Percentiles rank a stretch among this genome's conserved stretches.
Evolutionary conservation across 2,329 filamentous ascomycete species (phyloP).

Genomic region (Xylaria sp.): DNA sequence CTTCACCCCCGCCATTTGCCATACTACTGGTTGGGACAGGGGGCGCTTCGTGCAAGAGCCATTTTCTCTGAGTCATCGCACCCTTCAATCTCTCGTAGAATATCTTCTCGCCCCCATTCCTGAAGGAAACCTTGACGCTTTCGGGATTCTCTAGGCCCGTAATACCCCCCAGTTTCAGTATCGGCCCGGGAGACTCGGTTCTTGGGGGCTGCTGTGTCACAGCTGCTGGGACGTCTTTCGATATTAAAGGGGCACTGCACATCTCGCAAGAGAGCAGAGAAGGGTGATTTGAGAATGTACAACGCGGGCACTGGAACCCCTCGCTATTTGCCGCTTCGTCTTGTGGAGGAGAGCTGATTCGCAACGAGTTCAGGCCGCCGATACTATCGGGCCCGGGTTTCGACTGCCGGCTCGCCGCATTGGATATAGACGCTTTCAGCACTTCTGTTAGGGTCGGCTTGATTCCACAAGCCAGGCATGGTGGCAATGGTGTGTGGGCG

Average conservation of each 20-base stretch:
- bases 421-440: conserved; percentile 85
- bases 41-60: conserved; percentile 90
- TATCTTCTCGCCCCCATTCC: conserved; percentile 85
- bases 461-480: conserved; percentile 93
- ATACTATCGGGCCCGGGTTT: conserved; percentile 28
- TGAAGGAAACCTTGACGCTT: conserved; percentile 90
- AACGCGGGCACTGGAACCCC: conserved; percentile 78
- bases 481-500: conserved; percentile 80
- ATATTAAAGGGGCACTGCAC: conserved; percentile 80
- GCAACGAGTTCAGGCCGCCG: conserved; percentile 21
- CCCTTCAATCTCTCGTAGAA: conserved; percentile 90
- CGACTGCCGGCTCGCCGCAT: conserved; percentile 64
- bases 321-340: conserved; percentile 30
- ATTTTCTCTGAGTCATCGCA: conserved; percentile 91
- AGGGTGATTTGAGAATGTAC: conserved; percentile 93
- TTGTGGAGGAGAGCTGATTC: conserved; percentile 24
- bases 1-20: conserved; percentile 49
- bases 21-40: conserved; percentile 76
- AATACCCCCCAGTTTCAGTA: conserved; percentile 57
- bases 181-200: conserved; percentile 81
- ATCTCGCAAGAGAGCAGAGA: conserved; percentile 89
- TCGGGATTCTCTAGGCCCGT: conserved; percentile 69
- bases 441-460: conserved; percentile 86
- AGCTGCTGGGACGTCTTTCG: conserved; percentile 57
- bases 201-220: conserved; percentile 58